Percentiles rank a stretch among this genome's conserved stretches.
phyloP scores from a whole-genome alignment of 345 rosid species.

The thale cress (Arabidopsis thaliana) region TAIR10.1 NC_003075.7:5457001-5457500 shows the following conservation, averaged over 20 bases:
- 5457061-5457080: neutral
- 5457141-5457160: no score
- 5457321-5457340: constrained; percentile 9
- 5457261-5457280: constrained; percentile 20
- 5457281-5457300: neutral
- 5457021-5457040: neutral
- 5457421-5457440: neutral
- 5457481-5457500: neutral
- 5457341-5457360: constrained; percentile 13
- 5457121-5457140: no score
- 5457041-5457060: no score
- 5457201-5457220: constrained; percentile 15
- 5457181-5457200: neutral
- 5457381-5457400: constrained; percentile 5
- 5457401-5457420: neutral
- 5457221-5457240: neutral
- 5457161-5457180: neutral
- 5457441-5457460: neutral
- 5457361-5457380: neutral
- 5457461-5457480: constrained; percentile 1
- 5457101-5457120: neutral
- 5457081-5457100: neutral
- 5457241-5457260: constrained; percentile 2
- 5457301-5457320: constrained; percentile 9
- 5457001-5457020: neutral